phyloP scores from a whole-genome alignment of 108 stramenopile species.

The Pseudonitzschia multiseries region DNA sequence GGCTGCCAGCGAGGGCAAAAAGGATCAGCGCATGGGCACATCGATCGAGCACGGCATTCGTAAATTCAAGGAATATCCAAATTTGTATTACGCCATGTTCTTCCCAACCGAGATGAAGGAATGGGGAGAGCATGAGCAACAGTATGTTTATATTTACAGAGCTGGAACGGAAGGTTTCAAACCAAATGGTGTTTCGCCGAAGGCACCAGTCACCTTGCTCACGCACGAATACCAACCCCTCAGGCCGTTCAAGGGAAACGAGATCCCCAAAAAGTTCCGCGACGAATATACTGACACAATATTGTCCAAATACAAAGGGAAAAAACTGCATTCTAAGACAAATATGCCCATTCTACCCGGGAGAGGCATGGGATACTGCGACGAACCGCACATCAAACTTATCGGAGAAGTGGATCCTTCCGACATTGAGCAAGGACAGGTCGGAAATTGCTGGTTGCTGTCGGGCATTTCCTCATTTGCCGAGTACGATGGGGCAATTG shows the following conservation, averaged over 20 bases:
- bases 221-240: slow-evolving; percentile 25
- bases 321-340: slow-evolving; percentile 15
- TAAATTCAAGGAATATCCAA: slow-evolving; percentile 21
- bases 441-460: slow-evolving; percentile 36
- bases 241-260: slow-evolving; percentile 10
- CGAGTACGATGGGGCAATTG: slow-evolving; percentile 34
- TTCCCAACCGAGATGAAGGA: slow-evolving; percentile 16
- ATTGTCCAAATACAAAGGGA: slow-evolving; percentile 12
- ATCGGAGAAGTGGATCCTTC: slow-evolving; percentile 44
- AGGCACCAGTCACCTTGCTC: slow-evolving; percentile 17
- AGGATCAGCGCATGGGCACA: neutral
- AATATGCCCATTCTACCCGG: slow-evolving; percentile 30
- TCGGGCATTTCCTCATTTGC: slow-evolving; percentile 27
- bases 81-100: slow-evolving; percentile 20
- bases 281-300: slow-evolving; percentile 34
- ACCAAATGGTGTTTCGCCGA: slow-evolving; percentile 22
- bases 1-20: neutral
- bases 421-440: slow-evolving; percentile 38
- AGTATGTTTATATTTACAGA: slow-evolving; percentile 23
- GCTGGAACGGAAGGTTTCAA: slow-evolving; percentile 11
- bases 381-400: slow-evolving; percentile 34
- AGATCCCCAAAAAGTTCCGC: slow-evolving; percentile 19
- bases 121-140: slow-evolving; percentile 24
- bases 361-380: slow-evolving; percentile 43
- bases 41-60: neutral